Base-by-base conservation (phyloP, 1,139 yeast genomes). In the Hemisphaericaspora xylanilytica region DNA sequence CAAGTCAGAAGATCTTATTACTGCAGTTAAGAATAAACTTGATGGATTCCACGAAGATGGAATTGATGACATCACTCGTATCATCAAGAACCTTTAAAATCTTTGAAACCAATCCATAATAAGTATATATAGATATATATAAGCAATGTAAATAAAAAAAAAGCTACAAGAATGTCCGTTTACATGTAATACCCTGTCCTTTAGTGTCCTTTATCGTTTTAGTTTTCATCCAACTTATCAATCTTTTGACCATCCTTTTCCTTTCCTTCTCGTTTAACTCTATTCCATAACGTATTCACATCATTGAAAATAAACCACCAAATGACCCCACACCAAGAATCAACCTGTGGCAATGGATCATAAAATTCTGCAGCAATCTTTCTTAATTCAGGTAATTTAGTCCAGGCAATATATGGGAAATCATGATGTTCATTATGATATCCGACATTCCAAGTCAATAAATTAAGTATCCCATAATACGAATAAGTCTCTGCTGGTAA, bases 351-450 rank as follows among this genome's bases (percentile, higher is more conserved):
- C 44, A 89, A 71, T 1, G 88, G 87, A 37, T 78, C 85, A 58
- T 89, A 89, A 57, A 85, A 89, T 54, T 89, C 97, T 12, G 73
- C 58, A 2, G 96, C 96, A 33, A 86, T 75, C 35, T 64, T 58
- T 43, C 85, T 72, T 29, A 89, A 66, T 43, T 74, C 65, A 29
- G 87, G 87, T 37, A 89, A 68, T 46, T 81, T 79, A 1, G 94
- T 75, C 97, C 97, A 89, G 0, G 97, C 92, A 50, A 89, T 76
- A 58, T 80, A 89, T 1, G 97, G 97, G 70, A 89, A 89, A 62
- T 89, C 97, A 55, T 89, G 97, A 60, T 89, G 97, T 61, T 89
- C 97, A 55, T 85, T 88, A 59, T 89, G 97, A 58, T 87, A 81
- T 2, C 97, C 97, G 8, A 88, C 96, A 53, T 89, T 89, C 90